A percentile compares a stretch with the other conserved stretches of the same genome.
Conservation (phyloP, 1,139 yeast genomes). For the Pichia terricola region DNA sequence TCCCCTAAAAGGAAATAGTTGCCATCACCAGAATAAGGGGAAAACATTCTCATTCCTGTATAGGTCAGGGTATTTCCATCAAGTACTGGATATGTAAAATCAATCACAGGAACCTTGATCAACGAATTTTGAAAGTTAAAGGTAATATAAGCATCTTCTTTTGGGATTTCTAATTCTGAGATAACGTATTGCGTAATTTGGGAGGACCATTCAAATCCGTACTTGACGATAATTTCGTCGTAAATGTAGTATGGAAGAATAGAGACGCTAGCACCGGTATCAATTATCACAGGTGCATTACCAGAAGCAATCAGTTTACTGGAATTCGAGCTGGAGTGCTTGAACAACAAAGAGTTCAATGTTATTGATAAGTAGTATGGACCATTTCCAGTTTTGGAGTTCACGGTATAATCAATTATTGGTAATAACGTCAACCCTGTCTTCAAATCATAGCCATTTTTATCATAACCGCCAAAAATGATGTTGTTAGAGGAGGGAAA, state of each 20-base stretch:
- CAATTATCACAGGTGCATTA: slow-evolving; percentile 38
- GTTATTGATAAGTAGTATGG: slow-evolving; percentile 29
- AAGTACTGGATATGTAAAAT: slow-evolving; percentile 32
- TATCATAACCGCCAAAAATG: slow-evolving; percentile 45
- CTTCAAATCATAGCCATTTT: slow-evolving; percentile 18
- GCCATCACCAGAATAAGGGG: slow-evolving; percentile 1
- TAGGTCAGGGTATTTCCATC: slow-evolving; percentile 1
- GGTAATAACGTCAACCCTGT: slow-evolving; percentile 29
- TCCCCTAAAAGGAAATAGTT: slow-evolving; percentile 14
- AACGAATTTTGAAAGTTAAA: slow-evolving; percentile 39
- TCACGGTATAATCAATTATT: slow-evolving; percentile 17
- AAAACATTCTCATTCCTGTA: too few relatives aligned
- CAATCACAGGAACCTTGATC: slow-evolving; percentile 42
- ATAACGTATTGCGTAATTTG: slow-evolving; percentile 26
- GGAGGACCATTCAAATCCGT: slow-evolving; percentile 29
- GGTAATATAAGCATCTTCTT: slow-evolving; percentile 27
- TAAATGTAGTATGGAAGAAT: slow-evolving; percentile 36
- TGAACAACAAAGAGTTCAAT: slow-evolving; percentile 20
- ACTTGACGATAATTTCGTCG: slow-evolving; percentile 28
- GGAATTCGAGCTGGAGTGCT: slow-evolving; percentile 1
- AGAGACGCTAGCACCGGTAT: slow-evolving; percentile 53
- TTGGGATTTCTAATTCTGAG: slow-evolving; percentile 21
- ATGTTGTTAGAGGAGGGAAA: slow-evolving; percentile 20
- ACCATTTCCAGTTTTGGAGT: slow-evolving; percentile 24
- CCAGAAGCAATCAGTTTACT: slow-evolving; percentile 24